phyloP scores from a whole-genome alignment of 768 basidiomycete genomes.

The Obba rivulosa region DNA sequence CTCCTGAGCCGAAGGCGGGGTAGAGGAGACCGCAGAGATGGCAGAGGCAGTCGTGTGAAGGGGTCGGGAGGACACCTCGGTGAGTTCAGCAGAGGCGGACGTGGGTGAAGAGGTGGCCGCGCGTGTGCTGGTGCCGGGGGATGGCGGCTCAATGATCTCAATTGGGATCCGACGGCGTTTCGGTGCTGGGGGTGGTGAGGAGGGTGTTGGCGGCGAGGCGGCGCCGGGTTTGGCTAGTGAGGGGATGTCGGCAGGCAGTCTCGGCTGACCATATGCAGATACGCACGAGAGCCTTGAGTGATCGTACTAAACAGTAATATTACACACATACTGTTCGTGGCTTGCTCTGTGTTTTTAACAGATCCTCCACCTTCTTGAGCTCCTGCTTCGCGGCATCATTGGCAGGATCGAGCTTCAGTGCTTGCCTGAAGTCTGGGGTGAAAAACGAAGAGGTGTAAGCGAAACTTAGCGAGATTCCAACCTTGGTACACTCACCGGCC shows the following conservation, averaged over 20 bases:
- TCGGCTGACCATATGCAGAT: constrained; percentile 18
- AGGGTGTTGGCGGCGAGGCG: constrained; percentile 1
- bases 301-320: neutral
- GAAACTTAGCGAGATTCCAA: neutral
- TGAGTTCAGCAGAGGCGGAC: constrained; percentile 16
- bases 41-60: constrained; percentile 10
- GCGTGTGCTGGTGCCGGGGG: constrained; percentile 6
- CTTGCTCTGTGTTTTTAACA: constrained; percentile 33
- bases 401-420: constrained; percentile 54
- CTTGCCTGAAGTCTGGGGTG: constrained; percentile 52
- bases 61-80: constrained; percentile 35
- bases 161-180: constrained; percentile 62
- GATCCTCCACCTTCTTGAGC: constrained; percentile 42
- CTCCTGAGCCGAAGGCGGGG: neutral
- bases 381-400: constrained; percentile 64
- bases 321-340: constrained; percentile 17
- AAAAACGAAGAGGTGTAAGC: neutral
- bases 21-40: constrained; percentile 1
- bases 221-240: neutral
- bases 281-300: neutral
- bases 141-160: constrained; percentile 42
- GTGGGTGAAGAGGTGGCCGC: constrained; percentile 6
- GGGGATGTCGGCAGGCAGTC: constrained; percentile 17
- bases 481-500: constrained; percentile 40
- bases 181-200: neutral